Evolutionary conservation across 2,329 filamentous ascomycete species (phyloP), one percentile per base, ranked within the genome.

Genomic region (Aspergillus jensenii): DNA sequence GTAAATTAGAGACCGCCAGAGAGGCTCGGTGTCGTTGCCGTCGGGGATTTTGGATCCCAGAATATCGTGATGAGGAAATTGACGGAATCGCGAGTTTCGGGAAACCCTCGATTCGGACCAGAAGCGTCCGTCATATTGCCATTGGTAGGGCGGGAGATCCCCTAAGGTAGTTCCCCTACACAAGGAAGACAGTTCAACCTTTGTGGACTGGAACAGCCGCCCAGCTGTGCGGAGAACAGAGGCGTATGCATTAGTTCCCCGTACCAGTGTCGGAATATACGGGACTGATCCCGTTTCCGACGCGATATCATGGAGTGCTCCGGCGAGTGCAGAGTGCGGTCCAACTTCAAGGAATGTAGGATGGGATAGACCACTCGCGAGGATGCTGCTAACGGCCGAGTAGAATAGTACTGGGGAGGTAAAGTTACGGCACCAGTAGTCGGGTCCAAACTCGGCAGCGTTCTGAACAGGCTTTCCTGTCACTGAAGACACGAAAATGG

Each of bases 1-100:
- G n/a, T 53, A 52, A 6, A 81, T 67, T 12, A 79, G 68, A 48
- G 80, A 79, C 15, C 80, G 72, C 82, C 82, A 84, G 37, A 59
- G 63, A 4, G 74, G 71, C 50, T 70, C 68, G 9, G 21, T 39
- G 5, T 63, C 64, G 33, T 65, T 65, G 51, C 17, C 62, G 46
- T 35, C 61, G 9, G 19, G 62, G 58, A 19, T 61, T 52, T 37
- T 40, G 3, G 45, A 49, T 15, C 70, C 70, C 3, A 73, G 53
- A 9, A 72, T 46, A 50, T 71, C 65, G 54, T 65, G 63, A 8
- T 66, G 62, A 2, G 59, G 55, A 43, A 63, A 55, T 17, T 62
- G 56, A 4, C 67, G 65, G 41, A 71, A 67, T 7, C 68, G 60
- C 48, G 67, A 55, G 23, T 70, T 67, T 1, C 62, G 53, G 25